These are phyloP conservation scores for Skeletonema costatum DNA, from an alignment of 108 stramenopile genomes.

Conservation along the genomic window DNA sequence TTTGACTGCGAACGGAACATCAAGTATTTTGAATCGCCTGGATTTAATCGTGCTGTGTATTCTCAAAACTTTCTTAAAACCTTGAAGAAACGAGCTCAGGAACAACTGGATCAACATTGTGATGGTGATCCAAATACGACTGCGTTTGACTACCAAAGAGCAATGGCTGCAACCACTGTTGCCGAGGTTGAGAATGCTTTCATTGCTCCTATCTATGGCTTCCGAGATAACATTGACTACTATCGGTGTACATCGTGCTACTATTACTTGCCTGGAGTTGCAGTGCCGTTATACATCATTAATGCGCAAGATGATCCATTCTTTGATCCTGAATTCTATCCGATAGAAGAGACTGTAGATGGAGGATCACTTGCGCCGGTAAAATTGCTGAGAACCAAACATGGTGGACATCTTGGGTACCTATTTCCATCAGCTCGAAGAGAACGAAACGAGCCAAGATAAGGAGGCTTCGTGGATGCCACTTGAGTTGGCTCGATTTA, in stretches of 20 bases:
- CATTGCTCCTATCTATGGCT: slow-evolving; percentile 75
- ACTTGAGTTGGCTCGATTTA: slow-evolving; percentile 57
- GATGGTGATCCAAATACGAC: slow-evolving; percentile 40
- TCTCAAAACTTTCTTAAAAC: slow-evolving; percentile 55
- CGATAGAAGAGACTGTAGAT: slow-evolving; percentile 46
- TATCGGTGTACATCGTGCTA: slow-evolving; percentile 66
- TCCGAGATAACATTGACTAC: slow-evolving; percentile 72
- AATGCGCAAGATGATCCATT: slow-evolving; percentile 86
- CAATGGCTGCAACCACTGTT: slow-evolving; percentile 57
- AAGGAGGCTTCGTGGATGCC: slow-evolving; percentile 43
- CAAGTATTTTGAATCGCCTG: slow-evolving; percentile 53
- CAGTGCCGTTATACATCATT: slow-evolving; percentile 70
- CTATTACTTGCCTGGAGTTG: slow-evolving; percentile 53
- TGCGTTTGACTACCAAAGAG: slow-evolving; percentile 52
- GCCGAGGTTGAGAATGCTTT: slow-evolving; percentile 78
- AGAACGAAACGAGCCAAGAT: slow-evolving; percentile 20
- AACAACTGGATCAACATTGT: slow-evolving; percentile 47
- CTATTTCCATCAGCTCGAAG: slow-evolving; percentile 41
- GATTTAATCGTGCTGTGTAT: slow-evolving; percentile 69
- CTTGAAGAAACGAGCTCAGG: slow-evolving; percentile 47
- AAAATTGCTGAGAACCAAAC: slow-evolving; percentile 52
- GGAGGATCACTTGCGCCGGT: slow-evolving; percentile 49
- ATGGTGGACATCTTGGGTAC: slow-evolving; percentile 79
- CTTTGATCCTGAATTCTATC: slow-evolving; percentile 55
- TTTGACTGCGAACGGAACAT: slow-evolving; percentile 64